A percentile compares a stretch with the other conserved stretches of the same genome.
phyloP scores from a whole-genome alignment of 768 basidiomycete species.

The Rhizopogon roseolus region DNA sequence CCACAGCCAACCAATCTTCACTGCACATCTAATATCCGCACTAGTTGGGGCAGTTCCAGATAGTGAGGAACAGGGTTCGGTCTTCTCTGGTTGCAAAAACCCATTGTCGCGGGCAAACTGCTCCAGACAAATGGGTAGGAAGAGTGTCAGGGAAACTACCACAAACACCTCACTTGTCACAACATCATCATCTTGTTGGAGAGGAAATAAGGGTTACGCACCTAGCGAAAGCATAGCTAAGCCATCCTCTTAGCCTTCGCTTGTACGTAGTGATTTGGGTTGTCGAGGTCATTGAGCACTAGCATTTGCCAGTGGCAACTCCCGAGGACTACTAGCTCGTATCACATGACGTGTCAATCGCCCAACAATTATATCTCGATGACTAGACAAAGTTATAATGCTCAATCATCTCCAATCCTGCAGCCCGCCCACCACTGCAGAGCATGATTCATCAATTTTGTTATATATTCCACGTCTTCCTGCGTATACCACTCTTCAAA shows the following conservation, averaged over 20 bases:
- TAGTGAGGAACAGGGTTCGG: constrained; percentile 44
- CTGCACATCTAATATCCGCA: constrained; percentile 61
- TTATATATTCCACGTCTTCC: no score
- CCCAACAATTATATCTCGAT: no score
- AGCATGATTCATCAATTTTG: no score
- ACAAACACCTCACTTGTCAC: constrained; percentile 71
- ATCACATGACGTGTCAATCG: no score
- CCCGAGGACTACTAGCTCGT: no score
- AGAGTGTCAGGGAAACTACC: constrained; percentile 74
- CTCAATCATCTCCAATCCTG: no score
- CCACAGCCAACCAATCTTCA: constrained; percentile 80
- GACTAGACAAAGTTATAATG: no score
- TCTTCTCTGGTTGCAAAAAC: constrained; percentile 64
- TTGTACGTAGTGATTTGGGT: constrained; percentile 9
- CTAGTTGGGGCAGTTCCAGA: constrained; percentile 13
- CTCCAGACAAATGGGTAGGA: constrained; percentile 78
- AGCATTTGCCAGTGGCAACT: no score
- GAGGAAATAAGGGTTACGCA: constrained; percentile 12
- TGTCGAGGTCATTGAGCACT: background rate
- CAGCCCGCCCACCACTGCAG: no score
- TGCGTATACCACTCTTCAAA: no score
- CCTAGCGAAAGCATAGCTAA: constrained; percentile 86
- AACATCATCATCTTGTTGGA: background rate
- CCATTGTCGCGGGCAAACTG: constrained; percentile 92
- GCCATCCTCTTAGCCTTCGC: constrained; percentile 62